A percentile compares a stretch with the other conserved stretches of the same genome.
Conservation (phyloP, 441 rosid species). For the Heliophila coronopifolia region DNA sequence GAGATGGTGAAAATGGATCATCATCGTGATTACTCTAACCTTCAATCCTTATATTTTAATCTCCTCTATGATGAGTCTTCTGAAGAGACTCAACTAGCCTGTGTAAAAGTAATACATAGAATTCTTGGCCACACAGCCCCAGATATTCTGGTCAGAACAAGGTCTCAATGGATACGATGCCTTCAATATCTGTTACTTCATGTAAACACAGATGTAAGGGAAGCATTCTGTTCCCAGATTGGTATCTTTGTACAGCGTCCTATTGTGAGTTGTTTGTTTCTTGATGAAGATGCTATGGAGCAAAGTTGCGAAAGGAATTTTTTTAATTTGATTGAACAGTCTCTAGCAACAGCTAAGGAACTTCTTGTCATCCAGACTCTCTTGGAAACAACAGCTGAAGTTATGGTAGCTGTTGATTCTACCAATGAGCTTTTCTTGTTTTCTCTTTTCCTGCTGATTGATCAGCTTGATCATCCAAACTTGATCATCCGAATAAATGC, state of each 20-base stretch:
- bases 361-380: conserved; percentile 70
- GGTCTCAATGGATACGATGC: conserved; percentile 71
- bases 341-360: conserved; percentile 58
- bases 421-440: conserved; percentile 59
- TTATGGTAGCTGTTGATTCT: conserved; percentile 69
- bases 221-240: conserved; percentile 81
- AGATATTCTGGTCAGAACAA: conserved; percentile 46
- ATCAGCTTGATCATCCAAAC: conserved; percentile 80
- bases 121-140: conserved; percentile 59
- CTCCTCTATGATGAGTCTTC: conserved; percentile 70
- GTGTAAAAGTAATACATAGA: conserved; percentile 63
- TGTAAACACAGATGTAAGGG: conserved; percentile 69
- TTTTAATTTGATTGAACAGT: conserved; percentile 53
- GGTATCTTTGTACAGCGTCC: conserved; percentile 53
- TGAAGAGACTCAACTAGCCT: conserved; percentile 85
- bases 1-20: conserved; percentile 33
- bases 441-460: conserved; percentile 71
- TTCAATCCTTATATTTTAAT: conserved; percentile 56
- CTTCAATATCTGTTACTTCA: conserved; percentile 59
- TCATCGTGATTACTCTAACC: conserved; percentile 37
- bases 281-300: conserved; percentile 34
- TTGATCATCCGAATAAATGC: conserved; percentile 62
- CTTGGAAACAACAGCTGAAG: conserved; percentile 66
- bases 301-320: conserved; percentile 46
- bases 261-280: conserved; percentile 53